A percentile compares a stretch with the other conserved stretches of the same genome.
phyloP scores from a whole-genome alignment of 495 filamentous ascomycete genomes.

The Penicillium cataractarum region DNA sequence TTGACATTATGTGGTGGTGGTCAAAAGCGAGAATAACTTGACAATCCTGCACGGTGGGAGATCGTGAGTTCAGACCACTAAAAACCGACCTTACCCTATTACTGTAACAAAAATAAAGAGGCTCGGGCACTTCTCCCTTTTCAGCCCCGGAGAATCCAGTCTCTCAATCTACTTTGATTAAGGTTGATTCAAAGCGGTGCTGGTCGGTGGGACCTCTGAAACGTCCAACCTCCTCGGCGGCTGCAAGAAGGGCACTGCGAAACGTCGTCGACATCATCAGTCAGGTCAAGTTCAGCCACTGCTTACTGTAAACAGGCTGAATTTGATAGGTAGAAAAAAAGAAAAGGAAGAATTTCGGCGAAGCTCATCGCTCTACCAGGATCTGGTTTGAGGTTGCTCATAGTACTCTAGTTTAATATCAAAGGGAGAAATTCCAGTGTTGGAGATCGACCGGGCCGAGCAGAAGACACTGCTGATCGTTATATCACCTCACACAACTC shows the following conservation, averaged over 20 bases:
- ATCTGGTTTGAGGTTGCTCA: not conserved
- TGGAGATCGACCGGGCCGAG: not conserved
- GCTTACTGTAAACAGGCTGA: not conserved
- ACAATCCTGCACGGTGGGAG: not conserved
- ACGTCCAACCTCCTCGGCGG: not conserved
- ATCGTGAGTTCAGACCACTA: not conserved
- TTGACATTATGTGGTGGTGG: not conserved
- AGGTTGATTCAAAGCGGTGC: constrained; percentile 11
- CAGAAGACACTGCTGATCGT: not conserved
- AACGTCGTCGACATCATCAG: constrained; percentile 4
- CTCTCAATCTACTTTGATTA: constrained; percentile 13
- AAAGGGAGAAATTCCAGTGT: not conserved
- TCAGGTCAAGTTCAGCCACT: not conserved
- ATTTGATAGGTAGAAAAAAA: not conserved
- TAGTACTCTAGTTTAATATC: not conserved
- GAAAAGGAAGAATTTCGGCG: not conserved
- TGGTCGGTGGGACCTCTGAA: constrained; percentile 8
- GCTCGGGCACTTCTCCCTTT: constrained; percentile 15
- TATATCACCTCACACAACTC: not conserved
- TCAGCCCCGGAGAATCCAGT: not conserved
- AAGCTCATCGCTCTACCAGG: not conserved
- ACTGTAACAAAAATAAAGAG: not conserved
- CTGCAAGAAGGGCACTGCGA: constrained; percentile 5
- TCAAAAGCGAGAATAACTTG: not conserved
- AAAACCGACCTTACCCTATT: not conserved